A percentile compares a stretch with the other conserved stretches of the same genome.
These are phyloP conservation scores for Venturia nashicola DNA, from an alignment of 2,329 filamentous ascomycete species.

Conservation along the genomic window DNA sequence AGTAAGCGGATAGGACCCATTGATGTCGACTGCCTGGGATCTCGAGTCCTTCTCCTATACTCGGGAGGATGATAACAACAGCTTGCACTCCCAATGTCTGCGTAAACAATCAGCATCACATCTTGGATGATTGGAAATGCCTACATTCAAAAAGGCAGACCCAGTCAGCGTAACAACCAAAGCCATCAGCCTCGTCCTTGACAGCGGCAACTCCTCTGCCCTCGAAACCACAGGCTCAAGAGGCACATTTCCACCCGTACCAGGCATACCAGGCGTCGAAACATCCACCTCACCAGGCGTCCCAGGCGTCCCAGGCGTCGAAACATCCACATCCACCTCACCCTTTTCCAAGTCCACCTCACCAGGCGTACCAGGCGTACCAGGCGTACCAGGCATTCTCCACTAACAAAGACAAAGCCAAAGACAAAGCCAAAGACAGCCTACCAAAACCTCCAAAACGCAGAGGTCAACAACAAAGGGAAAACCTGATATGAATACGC, in stretches of 20 bases:
- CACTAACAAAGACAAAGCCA: too few relatives aligned
- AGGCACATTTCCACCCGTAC: background rate
- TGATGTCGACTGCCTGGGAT: slow-evolving; percentile 49
- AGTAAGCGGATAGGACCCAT: slow-evolving; percentile 56
- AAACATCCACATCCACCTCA: background rate
- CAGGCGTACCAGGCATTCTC: too few relatives aligned
- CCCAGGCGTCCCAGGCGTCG: too few relatives aligned
- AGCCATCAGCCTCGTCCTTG: background rate
- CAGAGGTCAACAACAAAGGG: background rate
- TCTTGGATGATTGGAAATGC: slow-evolving; percentile 7
- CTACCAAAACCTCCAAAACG: too few relatives aligned
- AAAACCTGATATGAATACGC: too few relatives aligned
- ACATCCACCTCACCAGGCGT: background rate
- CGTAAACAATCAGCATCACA: background rate
- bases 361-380: too few relatives aligned
- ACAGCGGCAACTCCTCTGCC: background rate
- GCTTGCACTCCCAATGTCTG: slow-evolving; percentile 45
- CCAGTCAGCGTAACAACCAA: slow-evolving; percentile 7
- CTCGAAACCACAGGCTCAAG: background rate
- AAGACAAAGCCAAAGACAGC: too few relatives aligned
- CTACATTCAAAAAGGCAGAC: slow-evolving; percentile 20
- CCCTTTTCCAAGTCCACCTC: slow-evolving; percentile 3
- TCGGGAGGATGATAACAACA: slow-evolving; percentile 50
- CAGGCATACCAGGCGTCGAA: background rate
- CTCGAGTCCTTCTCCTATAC: slow-evolving; percentile 42